Conservation (phyloP, 1,284 basidiomycete genomes). For the Ustilago crameri region DNA sequence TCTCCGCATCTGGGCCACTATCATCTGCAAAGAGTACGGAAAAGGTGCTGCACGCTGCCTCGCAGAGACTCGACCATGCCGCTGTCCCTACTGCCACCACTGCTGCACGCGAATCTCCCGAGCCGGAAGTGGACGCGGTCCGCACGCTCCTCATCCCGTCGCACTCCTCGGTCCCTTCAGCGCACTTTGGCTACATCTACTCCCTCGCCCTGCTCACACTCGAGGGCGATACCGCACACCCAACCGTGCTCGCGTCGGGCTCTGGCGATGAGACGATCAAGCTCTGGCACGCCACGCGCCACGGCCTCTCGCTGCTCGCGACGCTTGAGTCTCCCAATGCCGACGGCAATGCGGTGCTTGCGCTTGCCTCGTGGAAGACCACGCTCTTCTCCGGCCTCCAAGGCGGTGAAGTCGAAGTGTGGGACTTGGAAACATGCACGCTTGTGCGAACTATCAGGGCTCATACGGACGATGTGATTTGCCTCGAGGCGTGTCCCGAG, state of each 20-base stretch:
- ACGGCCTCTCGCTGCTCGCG: conserved; percentile 71
- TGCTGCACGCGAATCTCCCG: not conserved
- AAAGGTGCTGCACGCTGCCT: conserved; percentile 29
- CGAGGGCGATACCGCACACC: conserved; percentile 32
- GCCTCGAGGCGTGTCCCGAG: conserved; percentile 29
- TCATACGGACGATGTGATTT: conserved; percentile 73
- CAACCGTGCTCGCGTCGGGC: conserved; percentile 48
- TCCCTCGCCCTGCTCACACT: conserved; percentile 77
- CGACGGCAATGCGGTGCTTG: conserved; percentile 75
- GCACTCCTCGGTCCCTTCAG: conserved; percentile 72
- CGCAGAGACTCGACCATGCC: conserved; percentile 27
- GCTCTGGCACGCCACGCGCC: conserved; percentile 78
- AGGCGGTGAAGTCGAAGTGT: conserved; percentile 87
- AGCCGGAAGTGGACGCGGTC: conserved; percentile 4
- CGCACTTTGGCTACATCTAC: conserved; percentile 94
- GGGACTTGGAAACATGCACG: conserved; percentile 89
- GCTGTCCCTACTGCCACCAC: conserved; percentile 3
- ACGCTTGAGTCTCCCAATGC: conserved; percentile 71
- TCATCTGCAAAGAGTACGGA: conserved; percentile 21
- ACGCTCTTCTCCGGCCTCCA: conserved; percentile 92
- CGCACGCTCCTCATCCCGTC: conserved; percentile 40
- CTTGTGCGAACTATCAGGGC: conserved; percentile 86
- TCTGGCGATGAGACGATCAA: conserved; percentile 88
- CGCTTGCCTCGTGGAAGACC: conserved; percentile 78
- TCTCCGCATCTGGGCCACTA: conserved; percentile 5